Base-by-base conservation (phyloP, 2,329 filamentous ascomycete genomes). In the Paecilomyces niveus region DNA sequence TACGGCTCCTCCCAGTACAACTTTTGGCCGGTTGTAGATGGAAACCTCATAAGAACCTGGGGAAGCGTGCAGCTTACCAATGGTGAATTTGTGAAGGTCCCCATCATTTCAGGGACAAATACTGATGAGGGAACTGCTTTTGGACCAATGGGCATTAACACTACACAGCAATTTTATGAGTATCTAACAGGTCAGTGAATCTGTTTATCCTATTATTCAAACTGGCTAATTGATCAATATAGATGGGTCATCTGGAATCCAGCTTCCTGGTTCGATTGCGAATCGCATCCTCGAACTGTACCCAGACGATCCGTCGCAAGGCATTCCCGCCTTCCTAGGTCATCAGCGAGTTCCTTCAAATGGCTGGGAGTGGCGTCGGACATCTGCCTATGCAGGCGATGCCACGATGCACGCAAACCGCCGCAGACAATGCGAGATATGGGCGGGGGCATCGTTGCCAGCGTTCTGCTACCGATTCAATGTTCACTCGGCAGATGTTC, bases 381-480 rank as follows among this genome's bases (percentile, higher is more conserved):
- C 75, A 13, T 78, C 79, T 5, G 81, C 84, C 1, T 83, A 81
- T 63, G 69, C 72, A 3, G 84, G 85, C 9, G 85, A 88, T 67
- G 69, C 75, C 1, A 67, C 73, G 54, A 82, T 86, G 71, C 82
- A 84, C 59, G 84, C 81, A 4, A 78, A 80, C 32, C 79, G 84
- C 1, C 78, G 85, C 3, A 73, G 78, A 22, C 79, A 81, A 4
- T 81, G 79, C 61, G 73, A 83, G 63, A 73, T 75, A 1, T 85
- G 81, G 79, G 74, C 81, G 11, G 72, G 72, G 9, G 70, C 75
- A 31, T 72, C 74, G 13, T 65, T 83, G 1, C 74, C 80, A 6
- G 82, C 82, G 9, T 87, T 85, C 74, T 82, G 80, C 65, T 88
- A 86, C 72, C 80, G 82, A 53, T 88, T 87, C 76, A 84, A 87